phyloP scores from a whole-genome alignment of 805 yeast species.

The Naumovozyma dairenensis region DNA sequence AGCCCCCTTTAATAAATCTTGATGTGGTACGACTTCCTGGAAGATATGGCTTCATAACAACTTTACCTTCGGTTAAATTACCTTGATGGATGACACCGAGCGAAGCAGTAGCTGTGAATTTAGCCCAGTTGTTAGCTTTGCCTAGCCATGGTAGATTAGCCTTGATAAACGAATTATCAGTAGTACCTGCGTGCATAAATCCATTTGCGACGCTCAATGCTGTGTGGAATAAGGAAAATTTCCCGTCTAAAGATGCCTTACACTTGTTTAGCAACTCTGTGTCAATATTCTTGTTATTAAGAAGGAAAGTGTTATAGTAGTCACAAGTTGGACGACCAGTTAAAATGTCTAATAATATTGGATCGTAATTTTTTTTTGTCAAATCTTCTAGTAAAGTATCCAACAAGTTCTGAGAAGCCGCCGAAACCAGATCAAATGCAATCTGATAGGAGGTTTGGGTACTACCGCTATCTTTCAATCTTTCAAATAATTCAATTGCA shows the following conservation, averaged over 20 bases:
- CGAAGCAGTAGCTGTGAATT: conserved; percentile 95
- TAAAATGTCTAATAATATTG: conserved; percentile 56
- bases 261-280: conserved; percentile 70
- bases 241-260: conserved; percentile 74
- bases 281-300: conserved; percentile 82
- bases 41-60: conserved; percentile 79
- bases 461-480: conserved; percentile 34
- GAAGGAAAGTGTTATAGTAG: conserved; percentile 76
- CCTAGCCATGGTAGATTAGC: conserved; percentile 91
- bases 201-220: conserved; percentile 94
- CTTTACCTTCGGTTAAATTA: conserved; percentile 81
- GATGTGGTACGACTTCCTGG: conserved; percentile 65
- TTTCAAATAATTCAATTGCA: conserved; percentile 60
- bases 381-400: conserved; percentile 42
- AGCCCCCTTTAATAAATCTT: conserved; percentile 90
- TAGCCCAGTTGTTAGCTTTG: conserved; percentile 97
- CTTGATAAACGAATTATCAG: conserved; percentile 87
- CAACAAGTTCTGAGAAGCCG: conserved; percentile 84
- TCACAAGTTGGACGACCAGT: conserved; percentile 94
- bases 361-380: conserved; percentile 24
- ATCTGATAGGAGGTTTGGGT: conserved; percentile 76
- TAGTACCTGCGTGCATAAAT: conserved; percentile 90
- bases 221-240: conserved; percentile 88
- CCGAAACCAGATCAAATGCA: conserved; percentile 86
- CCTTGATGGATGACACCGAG: conserved; percentile 96